phyloP scores from a whole-genome alignment of 495 filamentous ascomycete genomes.

The Bombardia bombarda region DNA sequence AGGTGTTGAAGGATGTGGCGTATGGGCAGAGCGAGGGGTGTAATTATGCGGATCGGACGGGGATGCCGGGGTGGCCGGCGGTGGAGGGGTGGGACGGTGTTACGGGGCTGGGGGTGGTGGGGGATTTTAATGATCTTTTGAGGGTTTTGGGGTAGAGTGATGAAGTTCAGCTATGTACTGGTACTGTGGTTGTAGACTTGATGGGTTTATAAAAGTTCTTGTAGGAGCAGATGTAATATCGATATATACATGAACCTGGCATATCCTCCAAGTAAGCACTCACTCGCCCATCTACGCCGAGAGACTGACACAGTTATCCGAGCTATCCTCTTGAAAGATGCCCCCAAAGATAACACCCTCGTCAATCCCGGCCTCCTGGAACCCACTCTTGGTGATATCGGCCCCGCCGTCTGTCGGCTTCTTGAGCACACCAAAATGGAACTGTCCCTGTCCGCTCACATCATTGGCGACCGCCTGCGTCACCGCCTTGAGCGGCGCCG shows the following conservation, averaged over 20 bases:
- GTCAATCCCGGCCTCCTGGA: slow-evolving; percentile 31
- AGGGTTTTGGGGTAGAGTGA: slow-evolving; percentile 15
- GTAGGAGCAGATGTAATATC: too few species aligned
- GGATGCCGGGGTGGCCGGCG: slow-evolving; percentile 24
- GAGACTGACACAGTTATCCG: slow-evolving; percentile 25
- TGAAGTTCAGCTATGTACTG: too few species aligned
- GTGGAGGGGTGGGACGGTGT: slow-evolving; percentile 28
- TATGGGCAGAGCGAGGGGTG: slow-evolving; percentile 27
- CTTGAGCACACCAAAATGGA: slow-evolving; percentile 41
- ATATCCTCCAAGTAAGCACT: too few species aligned
- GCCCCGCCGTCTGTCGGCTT: slow-evolving; percentile 27
- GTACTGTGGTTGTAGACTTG: too few species aligned
- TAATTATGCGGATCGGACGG: slow-evolving; percentile 16
- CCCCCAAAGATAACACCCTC: slow-evolving; percentile 41
- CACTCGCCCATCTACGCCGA: too few species aligned
- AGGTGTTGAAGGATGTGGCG: slow-evolving; percentile 24
- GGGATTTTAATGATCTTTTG: slow-evolving; percentile 27
- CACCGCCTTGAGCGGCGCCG: slow-evolving; percentile 22
- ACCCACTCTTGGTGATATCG: slow-evolving; percentile 32
- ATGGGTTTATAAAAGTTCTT: too few species aligned
- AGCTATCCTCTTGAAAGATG: slow-evolving; percentile 38
- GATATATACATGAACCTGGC: too few species aligned
- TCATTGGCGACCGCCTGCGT: slow-evolving; percentile 29
- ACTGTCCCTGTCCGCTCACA: slow-evolving; percentile 36
- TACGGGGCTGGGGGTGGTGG: slow-evolving; percentile 30